Evolutionary conservation across 2,329 filamentous ascomycete species (phyloP), one percentile per base, ranked within the genome.

Genomic region (Venturia oleaginea): DNA sequence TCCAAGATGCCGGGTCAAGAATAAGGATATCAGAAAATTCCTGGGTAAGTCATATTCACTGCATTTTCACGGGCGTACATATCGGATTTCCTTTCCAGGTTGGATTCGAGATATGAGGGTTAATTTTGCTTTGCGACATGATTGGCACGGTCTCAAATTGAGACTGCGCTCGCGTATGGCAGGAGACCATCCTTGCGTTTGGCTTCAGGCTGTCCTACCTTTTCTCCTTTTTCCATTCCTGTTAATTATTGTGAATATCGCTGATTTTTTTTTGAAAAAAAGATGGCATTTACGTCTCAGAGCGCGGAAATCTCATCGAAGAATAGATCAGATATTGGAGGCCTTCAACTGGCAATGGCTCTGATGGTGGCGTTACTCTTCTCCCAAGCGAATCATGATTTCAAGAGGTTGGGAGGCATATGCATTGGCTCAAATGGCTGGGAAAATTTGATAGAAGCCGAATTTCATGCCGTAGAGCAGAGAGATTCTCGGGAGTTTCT

Each of bases 11-110:
- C 87, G 87, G 83, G 94, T 99, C 81, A 88, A 92, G 81, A 99
- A 99, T 91, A 99, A 99, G 92, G 94, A 99, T 96, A 99, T 99
- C 85, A 92, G 95, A 84, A 97, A 97, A 90, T 89, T 92, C 77
- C 72, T 81, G 62, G 19, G 30, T 40, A 38, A 37, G n/a, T 65
- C 32, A 34, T 30, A 24, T 43, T 27, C 8, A 27, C 15, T 22
- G 3, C 15, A 34, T 55, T 11, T 10, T 40, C 8, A 11, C 4
- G 38, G 38, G 11, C 8, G 34, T 4, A 15, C 38, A 40, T 17
- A 40, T 40, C 38, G 38, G 17, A 4, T 1, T 4, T 40, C 17
- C 4, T 40, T 15, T 40, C 17, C 38, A 17, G 1, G 8, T 40
- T 17, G 13, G 11, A 4, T 40, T 4, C 37, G 6, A 40, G 13